Percentiles rank a stretch among this genome's conserved stretches.
Conservation (phyloP, 805 yeast species). For the Pichia kluyveri region DNA sequence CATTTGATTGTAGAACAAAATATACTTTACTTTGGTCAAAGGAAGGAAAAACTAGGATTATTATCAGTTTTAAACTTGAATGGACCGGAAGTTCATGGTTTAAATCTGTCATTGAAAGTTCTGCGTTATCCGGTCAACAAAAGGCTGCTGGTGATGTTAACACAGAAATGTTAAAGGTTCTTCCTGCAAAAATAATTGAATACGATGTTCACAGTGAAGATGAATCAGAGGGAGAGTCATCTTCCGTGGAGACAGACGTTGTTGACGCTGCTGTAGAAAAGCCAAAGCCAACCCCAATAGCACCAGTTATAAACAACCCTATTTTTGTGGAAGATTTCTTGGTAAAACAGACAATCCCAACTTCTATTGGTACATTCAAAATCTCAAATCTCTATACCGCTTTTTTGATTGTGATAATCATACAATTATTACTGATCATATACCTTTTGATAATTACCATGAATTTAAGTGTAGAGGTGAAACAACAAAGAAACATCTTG, state of each 20-base stretch:
- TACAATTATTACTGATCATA: background rate
- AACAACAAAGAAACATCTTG: background rate
- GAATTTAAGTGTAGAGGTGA: background rate
- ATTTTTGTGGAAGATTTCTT: background rate
- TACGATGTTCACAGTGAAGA: background rate
- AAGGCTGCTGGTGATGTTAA: conserved; percentile 41
- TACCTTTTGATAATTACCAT: background rate
- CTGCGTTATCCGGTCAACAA: conserved; percentile 72
- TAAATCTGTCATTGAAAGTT: conserved; percentile 79
- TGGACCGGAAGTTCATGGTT: conserved; percentile 95
- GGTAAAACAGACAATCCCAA: background rate
- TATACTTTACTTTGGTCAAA: conserved; percentile 70
- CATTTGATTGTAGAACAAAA: conserved; percentile 68
- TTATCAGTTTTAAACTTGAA: conserved; percentile 63
- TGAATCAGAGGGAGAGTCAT: background rate
- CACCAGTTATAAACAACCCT: background rate
- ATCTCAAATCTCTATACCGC: background rate
- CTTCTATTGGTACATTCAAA: background rate
- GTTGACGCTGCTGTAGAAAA: background rate
- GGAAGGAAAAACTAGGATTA: conserved; percentile 48
- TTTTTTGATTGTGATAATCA: background rate
- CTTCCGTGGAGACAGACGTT: background rate
- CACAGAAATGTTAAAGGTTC: conserved; percentile 14
- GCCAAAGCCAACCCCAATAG: background rate
- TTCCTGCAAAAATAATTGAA: conserved; percentile 11